Evolutionary conservation across 495 filamentous ascomycete genomes (phyloP).

Genomic region (Talaromyces liani): DNA sequence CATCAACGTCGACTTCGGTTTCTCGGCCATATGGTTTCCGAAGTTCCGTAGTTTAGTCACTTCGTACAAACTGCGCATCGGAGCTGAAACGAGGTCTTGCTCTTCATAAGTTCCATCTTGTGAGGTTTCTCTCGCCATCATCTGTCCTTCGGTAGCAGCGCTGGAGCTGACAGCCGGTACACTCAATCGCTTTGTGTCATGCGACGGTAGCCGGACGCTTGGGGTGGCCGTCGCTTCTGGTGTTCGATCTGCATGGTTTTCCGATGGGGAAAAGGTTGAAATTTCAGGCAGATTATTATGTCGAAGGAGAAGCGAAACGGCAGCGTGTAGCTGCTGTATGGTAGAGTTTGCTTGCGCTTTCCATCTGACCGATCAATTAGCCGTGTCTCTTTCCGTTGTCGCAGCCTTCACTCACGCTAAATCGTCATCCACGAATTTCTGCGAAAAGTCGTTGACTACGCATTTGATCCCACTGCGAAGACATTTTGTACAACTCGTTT

Average conservation of each 20-base stretch:
- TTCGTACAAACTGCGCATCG: constrained; percentile 54
- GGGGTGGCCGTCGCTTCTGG: constrained; percentile 21
- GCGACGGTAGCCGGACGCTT: constrained; percentile 19
- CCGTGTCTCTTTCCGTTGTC: not conserved
- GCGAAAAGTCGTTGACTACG: constrained; percentile 42
- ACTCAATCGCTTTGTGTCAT: constrained; percentile 27
- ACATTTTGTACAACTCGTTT: constrained; percentile 38
- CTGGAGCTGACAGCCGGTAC: constrained; percentile 10
- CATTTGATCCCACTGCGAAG: constrained; percentile 40
- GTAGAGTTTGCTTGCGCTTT: constrained; percentile 34
- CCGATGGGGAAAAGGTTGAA: constrained; percentile 27
- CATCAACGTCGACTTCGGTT: constrained; percentile 37
- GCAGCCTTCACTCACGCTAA: constrained; percentile 25
- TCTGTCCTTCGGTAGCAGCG: constrained; percentile 8
- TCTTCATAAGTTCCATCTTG: constrained; percentile 43
- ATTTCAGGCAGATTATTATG: constrained; percentile 33
- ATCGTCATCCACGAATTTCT: constrained; percentile 43
- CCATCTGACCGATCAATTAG: constrained; percentile 25
- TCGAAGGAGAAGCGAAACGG: constrained; percentile 37
- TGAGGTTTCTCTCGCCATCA: constrained; percentile 43
- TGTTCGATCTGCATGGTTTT: constrained; percentile 23
- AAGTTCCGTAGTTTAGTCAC: constrained; percentile 51
- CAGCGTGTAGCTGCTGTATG: constrained; percentile 35
- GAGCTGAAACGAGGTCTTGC: constrained; percentile 43
- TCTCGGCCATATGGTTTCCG: constrained; percentile 35